Base-by-base conservation (phyloP, 202 grass and related monocot species). In the Panicum hallii region DNA sequence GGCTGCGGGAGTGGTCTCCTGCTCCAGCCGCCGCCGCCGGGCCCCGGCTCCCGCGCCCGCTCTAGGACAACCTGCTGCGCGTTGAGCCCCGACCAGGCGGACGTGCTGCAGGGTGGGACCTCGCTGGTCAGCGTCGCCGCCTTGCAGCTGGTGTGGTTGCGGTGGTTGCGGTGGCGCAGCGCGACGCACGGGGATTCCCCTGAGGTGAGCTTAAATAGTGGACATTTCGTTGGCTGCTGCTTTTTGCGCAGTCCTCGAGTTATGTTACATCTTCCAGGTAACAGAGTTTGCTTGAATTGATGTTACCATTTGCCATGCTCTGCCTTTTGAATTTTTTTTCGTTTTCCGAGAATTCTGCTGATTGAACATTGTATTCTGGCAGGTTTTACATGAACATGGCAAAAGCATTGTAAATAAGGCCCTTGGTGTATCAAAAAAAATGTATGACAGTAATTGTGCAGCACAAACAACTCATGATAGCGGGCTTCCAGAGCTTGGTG, bases 331-430 rank as follows among this genome's bases (percentile, higher is more conserved):
- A 64, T 5, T 28, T 17, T 54, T 2, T 49, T 61, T 28, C 22
- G 22, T 61, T 28, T 73, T 70, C 28, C 5, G 6, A 30, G 13
- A 50, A 72, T 49, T 72, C 2, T 32, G 69, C 69, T 30, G 3
- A 72, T 28, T 8, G 23, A 52, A 56, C 50, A 75, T 36, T 34
- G 16, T 15, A 68, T 70, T 84, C 63, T 83, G 23, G 44, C 89
- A 90, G 89, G 53, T 87, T 90, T 75, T 84, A 70, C 38, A 45
- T 75, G 76, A 78, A 75, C 28, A 75, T 43, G 75, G 54, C 6
- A 84, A 61, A 70, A 63, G 26, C 13, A 75, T 45, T 49, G 67
- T 83, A 70, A 63, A 75, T 83, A 79, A 79, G 22, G 75, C 10
- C 9, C 43, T 56, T 53, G 23, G 62, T 20, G 57, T 20, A 83